These are phyloP conservation scores for Aspergillus panamensis DNA, from an alignment of 495 filamentous ascomycete species.

Conservation along the genomic window DNA sequence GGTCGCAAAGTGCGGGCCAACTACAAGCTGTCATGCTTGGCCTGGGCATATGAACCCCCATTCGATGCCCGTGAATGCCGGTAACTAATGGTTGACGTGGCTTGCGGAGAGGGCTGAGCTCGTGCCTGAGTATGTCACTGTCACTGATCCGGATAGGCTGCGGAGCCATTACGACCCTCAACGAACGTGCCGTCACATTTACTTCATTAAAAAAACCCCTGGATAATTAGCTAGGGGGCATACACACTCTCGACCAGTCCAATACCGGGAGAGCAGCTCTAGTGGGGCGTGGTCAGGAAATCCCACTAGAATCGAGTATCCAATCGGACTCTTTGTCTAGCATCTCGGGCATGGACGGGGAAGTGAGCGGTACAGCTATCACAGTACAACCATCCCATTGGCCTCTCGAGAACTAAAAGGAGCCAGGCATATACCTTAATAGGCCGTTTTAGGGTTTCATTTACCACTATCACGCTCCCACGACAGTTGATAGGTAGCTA, in stretches of 20 bases:
- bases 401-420: neutral
- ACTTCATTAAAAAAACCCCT: neutral
- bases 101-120: conserved; percentile 5
- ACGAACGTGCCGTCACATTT: neutral
- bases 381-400: conserved; percentile 8
- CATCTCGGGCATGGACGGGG: conserved; percentile 10
- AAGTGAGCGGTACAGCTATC: conserved; percentile 6
- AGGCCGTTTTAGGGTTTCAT: neutral
- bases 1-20: conserved; percentile 16
- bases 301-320: neutral
- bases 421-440: neutral
- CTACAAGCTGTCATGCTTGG: conserved; percentile 13
- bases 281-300: neutral
- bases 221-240: neutral
- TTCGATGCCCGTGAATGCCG: conserved; percentile 5
- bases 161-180: neutral
- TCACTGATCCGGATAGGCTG: conserved; percentile 3
- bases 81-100: conserved; percentile 11
- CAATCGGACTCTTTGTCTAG: conserved; percentile 16
- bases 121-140: neutral
- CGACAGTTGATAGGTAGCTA: neutral
- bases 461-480: conserved; percentile 18
- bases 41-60: conserved; percentile 6
- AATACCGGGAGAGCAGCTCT: neutral
- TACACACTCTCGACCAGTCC: neutral